Conservation (phyloP, 345 rosid genomes). For the Zanthoxylum bungeanum region DNA sequence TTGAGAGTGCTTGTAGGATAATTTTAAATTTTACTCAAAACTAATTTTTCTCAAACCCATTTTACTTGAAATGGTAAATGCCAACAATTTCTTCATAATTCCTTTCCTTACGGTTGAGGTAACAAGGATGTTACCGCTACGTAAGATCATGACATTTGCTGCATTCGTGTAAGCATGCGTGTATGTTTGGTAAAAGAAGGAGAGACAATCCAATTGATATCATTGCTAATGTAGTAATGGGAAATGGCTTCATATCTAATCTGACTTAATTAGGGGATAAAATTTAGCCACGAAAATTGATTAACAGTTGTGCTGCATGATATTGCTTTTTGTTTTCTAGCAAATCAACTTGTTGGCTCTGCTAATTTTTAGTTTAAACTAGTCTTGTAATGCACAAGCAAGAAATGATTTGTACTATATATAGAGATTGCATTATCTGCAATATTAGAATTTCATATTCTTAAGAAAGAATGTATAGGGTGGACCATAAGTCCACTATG, state of each 20-base stretch:
- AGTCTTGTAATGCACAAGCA: not conserved
- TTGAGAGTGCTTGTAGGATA: no score
- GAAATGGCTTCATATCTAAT: not conserved
- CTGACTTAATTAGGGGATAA: not conserved
- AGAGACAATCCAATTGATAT: not conserved
- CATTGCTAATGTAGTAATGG: not conserved
- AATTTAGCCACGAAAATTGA: not conserved
- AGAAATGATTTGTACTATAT: not conserved
- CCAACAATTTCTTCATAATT: not conserved
- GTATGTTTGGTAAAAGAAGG: no score
- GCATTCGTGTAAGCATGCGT: not conserved
- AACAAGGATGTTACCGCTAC: not conserved
- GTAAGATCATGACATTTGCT: not conserved
- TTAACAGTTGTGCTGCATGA: not conserved
- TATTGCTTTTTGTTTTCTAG: not conserved
- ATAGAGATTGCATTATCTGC: not conserved
- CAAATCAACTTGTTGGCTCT: not conserved
- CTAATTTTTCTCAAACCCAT: not conserved
- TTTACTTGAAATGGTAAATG: not conserved
- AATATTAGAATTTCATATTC: not conserved
- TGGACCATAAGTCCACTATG: conserved; percentile 42
- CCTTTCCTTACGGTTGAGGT: not conserved
- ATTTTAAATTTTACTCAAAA: no score
- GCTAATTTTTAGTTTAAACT: not conserved
- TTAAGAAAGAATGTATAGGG: not conserved